Percentiles rank a stretch among this genome's conserved stretches.
Evolutionary conservation across 2,329 filamentous ascomycete genomes (phyloP).

Genomic region (Hypomyces rosellus): DNA sequence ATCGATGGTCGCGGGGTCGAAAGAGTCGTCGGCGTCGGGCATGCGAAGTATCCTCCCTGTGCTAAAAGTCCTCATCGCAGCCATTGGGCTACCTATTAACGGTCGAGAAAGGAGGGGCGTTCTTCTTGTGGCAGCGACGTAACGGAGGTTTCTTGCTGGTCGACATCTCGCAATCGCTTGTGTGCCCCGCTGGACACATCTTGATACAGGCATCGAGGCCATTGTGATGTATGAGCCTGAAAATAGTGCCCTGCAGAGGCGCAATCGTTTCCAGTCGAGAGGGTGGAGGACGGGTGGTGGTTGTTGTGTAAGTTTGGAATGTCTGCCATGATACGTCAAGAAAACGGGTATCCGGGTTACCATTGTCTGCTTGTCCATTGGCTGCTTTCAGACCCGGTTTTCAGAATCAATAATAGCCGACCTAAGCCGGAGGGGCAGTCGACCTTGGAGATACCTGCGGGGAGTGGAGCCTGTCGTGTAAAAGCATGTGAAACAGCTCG

Average conservation of each 20-base stretch:
- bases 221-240: conserved; percentile 23
- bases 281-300: neutral
- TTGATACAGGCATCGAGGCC: conserved; percentile 31
- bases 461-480: neutral
- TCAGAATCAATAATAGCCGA: conserved; percentile 13
- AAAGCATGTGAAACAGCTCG: conserved; percentile 4
- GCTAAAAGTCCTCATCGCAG: conserved; percentile 30
- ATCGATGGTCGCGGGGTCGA: conserved; percentile 65
- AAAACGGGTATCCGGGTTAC: conserved; percentile 2
- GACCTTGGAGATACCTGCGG: conserved; percentile 1
- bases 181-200: conserved; percentile 34
- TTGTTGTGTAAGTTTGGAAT: neutral
- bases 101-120: conserved; percentile 15
- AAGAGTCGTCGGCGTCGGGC: conserved; percentile 41
- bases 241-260: neutral
- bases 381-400: conserved; percentile 8
- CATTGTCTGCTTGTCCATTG: conserved; percentile 17
- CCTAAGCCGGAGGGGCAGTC: conserved; percentile 11
- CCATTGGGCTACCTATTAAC: conserved; percentile 14
- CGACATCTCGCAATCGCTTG: conserved; percentile 26
- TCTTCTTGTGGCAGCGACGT: conserved; percentile 17
- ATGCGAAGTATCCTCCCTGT: conserved; percentile 23
- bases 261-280: neutral
- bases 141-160: conserved; percentile 18
- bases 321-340: neutral